Evolutionary conservation across 768 basidiomycete species (phyloP), one percentile per base, ranked within the genome.

Genomic region (Pleurotus citrinopileatus): DNA sequence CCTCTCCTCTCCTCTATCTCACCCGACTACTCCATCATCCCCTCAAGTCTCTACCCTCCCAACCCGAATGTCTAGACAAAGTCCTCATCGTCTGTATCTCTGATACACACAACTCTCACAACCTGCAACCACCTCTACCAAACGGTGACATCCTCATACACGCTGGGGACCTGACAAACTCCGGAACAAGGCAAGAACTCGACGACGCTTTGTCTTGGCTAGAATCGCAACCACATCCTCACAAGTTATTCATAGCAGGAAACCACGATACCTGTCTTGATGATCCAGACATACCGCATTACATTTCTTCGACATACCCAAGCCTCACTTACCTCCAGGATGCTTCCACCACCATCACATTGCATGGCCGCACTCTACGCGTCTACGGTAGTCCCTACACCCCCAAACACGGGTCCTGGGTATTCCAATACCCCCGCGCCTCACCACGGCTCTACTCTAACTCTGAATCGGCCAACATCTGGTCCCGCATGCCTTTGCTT

Each of bases 161-260:
- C 42, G 64, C 73, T 6, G 75, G 72, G 8, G 71, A 75, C 56
- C 66, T 76, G 29, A 73, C 74, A 6, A 59, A 69, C 20, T 69
- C 66, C 3, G 70, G 75, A 2, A 68, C 69, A 17, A 46, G 46
- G 12, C 13, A 56, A 27, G 70, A 76, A 48, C 61, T 74, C 13
- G 51, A 58, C 32, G 54, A 55, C 8, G 63, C 61, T 17, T 62
- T 76, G 2, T 34, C 57, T 27, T 4, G 59, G 59, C 50, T 66
- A 42, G 32, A 51, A 15, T 55, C 50, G 15, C 69, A 69, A 27
- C 66, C 73, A 20, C 71, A 79, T 50, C 65, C 60, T 0, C 53
- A 71, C 61, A 78, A 77, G 48, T 29, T 76, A n/a, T 66, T 75
- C 55, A 69, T 78, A 29, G 76, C 70, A 4, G 77, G 76, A 2